Evolutionary conservation across 805 yeast genomes (phyloP), one percentile per base, ranked within the genome.

Genomic region (Blastobotrys attinorum): DNA sequence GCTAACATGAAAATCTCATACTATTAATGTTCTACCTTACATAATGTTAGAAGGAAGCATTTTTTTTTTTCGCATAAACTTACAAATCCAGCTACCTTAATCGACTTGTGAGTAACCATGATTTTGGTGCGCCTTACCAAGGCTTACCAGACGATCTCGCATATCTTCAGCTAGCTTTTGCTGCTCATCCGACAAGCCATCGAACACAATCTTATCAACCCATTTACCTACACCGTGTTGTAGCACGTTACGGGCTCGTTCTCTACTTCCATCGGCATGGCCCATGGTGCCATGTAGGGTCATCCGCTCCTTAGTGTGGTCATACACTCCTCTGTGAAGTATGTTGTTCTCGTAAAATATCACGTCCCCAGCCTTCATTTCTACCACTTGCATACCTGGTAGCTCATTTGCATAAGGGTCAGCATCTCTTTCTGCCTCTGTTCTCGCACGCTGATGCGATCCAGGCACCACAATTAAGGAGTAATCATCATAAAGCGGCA

Each of bases 271-370:
- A 32, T 62, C 60, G 20, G 46, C 60, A 48, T 70, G 71, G 3
- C 78, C 78, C 47, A 72, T 72, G 2, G 75, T 67, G 0, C 77
- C 78, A 52, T 73, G 78, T 17, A 73, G 54, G 0, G 77, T 73
- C 41, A 71, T 59, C 39, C 78, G 58, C 43, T 59, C 62, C 29
- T 59, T 54, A 23, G 58, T 55, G 23, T 72, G 56, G 8, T 61
- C 57, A 50, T 73, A 73, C 32, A 62, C 55, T 0, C 70, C 78
- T n/a, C 78, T 56, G 57, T 73, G 78, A 37, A 73, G 61, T 39
- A 73, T 72, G 50, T 73, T 72, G 49, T 64, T 66, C 54, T 73
- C 71, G 60, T 73, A 73, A 53, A 73, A 73, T 0, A 67, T 75
- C 27, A 71, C 55, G 53, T 73, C 77, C 2, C 78, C 78, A 2